A percentile compares a stretch with the other conserved stretches of the same genome.
phyloP scores from a whole-genome alignment of 352 stramenopile genomes.

The Phytophthora rubi region DNA sequence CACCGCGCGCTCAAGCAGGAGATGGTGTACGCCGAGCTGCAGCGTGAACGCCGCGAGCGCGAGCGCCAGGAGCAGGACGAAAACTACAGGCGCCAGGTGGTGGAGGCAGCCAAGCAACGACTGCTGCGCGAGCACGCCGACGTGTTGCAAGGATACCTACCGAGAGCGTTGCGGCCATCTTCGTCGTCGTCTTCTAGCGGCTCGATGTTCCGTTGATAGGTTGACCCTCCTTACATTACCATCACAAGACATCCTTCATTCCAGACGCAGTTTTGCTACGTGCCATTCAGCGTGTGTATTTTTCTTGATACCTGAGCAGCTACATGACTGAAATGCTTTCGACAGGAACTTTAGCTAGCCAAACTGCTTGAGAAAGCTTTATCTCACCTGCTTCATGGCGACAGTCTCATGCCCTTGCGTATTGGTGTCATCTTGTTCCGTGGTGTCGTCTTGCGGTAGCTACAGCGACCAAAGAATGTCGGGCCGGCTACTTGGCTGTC shows the following conservation, averaged over 20 bases:
- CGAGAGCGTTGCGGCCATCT: constrained; percentile 37
- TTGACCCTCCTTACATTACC: constrained; percentile 8
- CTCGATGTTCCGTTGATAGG: constrained; percentile 35
- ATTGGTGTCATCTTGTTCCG: constrained; percentile 5
- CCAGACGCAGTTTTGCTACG: background rate
- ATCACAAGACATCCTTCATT: constrained; percentile 28
- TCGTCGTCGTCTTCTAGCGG: constrained; percentile 43
- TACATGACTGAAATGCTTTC: constrained; percentile 17
- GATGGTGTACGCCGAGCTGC: constrained; percentile 79
- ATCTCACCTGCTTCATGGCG: constrained; percentile 21
- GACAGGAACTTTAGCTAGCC: constrained; percentile 16
- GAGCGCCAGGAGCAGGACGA: constrained; percentile 73
- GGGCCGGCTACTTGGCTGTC: background rate
- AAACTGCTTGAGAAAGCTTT: constrained; percentile 4
- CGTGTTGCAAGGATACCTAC: constrained; percentile 84
- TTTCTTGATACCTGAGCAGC: constrained; percentile 19
- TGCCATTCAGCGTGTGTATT: constrained; percentile 24
- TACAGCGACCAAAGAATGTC: constrained; percentile 7
- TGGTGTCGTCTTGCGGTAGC: background rate
- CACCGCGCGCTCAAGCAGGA: constrained; percentile 72
- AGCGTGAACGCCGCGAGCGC: constrained; percentile 77
- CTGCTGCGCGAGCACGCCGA: constrained; percentile 87
- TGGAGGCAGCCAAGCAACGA: constrained; percentile 86
- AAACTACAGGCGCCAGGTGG: constrained; percentile 81
- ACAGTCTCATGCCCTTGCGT: constrained; percentile 6